Evolutionary conservation across 2,329 filamentous ascomycete genomes (phyloP).

Genomic region (Stagonosporopsis vannaccii): DNA sequence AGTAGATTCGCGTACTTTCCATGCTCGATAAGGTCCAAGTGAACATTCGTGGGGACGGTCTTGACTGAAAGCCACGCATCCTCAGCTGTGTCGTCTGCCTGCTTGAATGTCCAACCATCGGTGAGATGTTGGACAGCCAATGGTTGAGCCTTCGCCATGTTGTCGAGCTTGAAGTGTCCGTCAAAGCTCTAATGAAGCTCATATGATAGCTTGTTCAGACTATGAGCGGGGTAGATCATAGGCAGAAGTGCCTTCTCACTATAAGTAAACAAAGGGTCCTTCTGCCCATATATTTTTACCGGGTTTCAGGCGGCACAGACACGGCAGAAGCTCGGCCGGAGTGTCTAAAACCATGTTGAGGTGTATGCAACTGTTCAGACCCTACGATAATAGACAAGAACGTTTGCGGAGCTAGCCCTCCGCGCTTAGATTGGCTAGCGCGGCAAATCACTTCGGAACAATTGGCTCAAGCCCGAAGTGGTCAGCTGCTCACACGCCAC

Average conservation of each 20-base stretch:
- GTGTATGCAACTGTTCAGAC: conserved; percentile 7
- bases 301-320: conserved; percentile 11
- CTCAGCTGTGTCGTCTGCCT: conserved; percentile 50
- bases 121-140: conserved; percentile 43
- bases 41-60: conserved; percentile 57
- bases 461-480: conserved; percentile 1
- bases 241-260: conserved; percentile 6
- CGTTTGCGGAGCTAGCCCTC: conserved; percentile 10
- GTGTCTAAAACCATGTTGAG: conserved; percentile 6
- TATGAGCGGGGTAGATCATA: conserved; percentile 14
- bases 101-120: conserved; percentile 56
- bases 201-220: background rate
- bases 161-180: conserved; percentile 4
- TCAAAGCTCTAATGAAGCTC: background rate
- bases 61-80: conserved; percentile 55
- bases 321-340: conserved; percentile 14
- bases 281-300: conserved; percentile 9
- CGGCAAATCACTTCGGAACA: background rate
- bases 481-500: conserved; percentile 1
- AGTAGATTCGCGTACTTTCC: conserved; percentile 49
- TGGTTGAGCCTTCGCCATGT: conserved; percentile 38
- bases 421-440: conserved; percentile 8
- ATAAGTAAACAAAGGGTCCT: conserved; percentile 7
- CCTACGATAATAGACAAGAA: conserved; percentile 1
- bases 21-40: conserved; percentile 57